Evolutionary conservation across 2,329 filamentous ascomycete genomes (phyloP).

Genomic region (Sporothrix mexicana): DNA sequence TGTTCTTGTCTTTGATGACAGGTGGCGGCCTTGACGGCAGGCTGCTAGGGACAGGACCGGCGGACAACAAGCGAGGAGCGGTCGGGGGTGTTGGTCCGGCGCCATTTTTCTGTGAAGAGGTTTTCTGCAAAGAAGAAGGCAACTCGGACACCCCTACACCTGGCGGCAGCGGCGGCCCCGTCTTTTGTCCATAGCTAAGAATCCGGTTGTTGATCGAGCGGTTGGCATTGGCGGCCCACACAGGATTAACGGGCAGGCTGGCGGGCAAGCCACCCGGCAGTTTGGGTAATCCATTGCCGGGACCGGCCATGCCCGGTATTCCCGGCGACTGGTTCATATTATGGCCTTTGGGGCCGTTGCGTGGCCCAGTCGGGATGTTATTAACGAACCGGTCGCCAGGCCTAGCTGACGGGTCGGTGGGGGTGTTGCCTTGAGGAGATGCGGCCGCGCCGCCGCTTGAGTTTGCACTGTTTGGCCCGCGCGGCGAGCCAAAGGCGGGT

Average conservation of each 20-base stretch:
- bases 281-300: background rate
- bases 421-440: background rate
- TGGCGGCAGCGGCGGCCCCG: background rate
- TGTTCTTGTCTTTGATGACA: constrained; percentile 26
- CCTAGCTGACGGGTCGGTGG: background rate
- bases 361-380: constrained; percentile 16
- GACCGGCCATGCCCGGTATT: background rate
- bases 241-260: constrained; percentile 26
- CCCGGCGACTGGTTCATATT: background rate
- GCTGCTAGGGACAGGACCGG: constrained; percentile 21
- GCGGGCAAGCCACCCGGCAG: constrained; percentile 26
- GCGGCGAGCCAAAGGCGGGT: constrained; percentile 11
- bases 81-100: background rate
- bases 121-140: background rate
- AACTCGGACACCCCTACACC: background rate
- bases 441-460: background rate
- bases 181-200: constrained; percentile 27
- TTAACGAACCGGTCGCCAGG: background rate
- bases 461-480: background rate
- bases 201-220: constrained; percentile 20
- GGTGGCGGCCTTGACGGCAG: constrained; percentile 29
- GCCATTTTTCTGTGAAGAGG: background rate
- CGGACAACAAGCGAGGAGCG: background rate
- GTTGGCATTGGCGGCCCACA: constrained; percentile 25
- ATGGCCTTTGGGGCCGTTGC: constrained; percentile 7